Base-by-base conservation (phyloP, 2,329 filamentous ascomycete species). In the Tolypocladium sp. region DNA sequence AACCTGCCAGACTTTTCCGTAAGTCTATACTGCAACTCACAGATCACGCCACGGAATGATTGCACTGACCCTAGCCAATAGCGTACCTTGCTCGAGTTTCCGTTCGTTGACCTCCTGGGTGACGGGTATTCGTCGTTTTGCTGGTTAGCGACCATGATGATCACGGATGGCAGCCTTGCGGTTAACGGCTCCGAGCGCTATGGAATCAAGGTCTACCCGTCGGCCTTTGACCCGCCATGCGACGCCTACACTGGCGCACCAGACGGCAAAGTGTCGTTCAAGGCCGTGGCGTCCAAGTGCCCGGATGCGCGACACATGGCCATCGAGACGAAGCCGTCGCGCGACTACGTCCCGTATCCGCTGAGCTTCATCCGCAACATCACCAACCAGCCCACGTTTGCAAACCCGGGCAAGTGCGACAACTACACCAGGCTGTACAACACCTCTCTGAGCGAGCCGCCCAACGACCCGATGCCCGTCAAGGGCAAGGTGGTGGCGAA, bases 321-420 rank as follows among this genome's bases (percentile, higher is more conserved):
- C 33, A 42, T 65, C 63, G 53, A 65, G 61, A 56, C 44, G 10
- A 8, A 20, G n/a, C 35, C 58, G 13, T 20, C 27, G 10, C 37
- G 12, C 17, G 8, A 33, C 55, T 30, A 35, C 22, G n/a, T 55
- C 4, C 42, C 53, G 5, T 79, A 74, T 59, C 72, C 76, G 0
- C 62, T 81, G 4, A 64, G 65, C 1, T 77, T 81, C 59, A 77
- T 78, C 67, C 63, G 71, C 63, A 82, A 82, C 65, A 70, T 81
- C 53, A 82, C 81, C 3, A 84, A 84, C 64, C 82, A 84, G 66
- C 79, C 80, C 1, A 72, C 71, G 5, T 80, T 80, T 60, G 57
- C 44, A 12, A 69, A 76, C 56, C 70, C 70, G 12, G 66, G 68
- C 51, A 63, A 67, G 0, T 81, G 78, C 67, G 76, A 80, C 56